A percentile compares a stretch with the other conserved stretches of the same genome.
Evolutionary conservation across 2,329 filamentous ascomycete species (phyloP).

Genomic region (Aspergillus persii): DNA sequence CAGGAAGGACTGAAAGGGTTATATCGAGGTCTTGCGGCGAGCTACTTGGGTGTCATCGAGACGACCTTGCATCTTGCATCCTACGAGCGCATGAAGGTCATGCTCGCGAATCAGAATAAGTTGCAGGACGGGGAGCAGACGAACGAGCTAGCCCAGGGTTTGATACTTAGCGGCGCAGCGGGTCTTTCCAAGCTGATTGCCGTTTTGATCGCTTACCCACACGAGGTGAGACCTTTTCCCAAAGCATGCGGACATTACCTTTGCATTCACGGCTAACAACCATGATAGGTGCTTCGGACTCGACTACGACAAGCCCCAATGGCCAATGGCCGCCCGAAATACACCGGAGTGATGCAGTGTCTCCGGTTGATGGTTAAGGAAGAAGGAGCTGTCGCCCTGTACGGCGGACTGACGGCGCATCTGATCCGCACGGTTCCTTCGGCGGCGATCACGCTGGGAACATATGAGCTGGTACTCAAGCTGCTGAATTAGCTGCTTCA

Average conservation of each 20-base stretch:
- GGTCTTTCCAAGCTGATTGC: slow-evolving; percentile 35
- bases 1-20: slow-evolving; percentile 83
- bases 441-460: slow-evolving; percentile 37
- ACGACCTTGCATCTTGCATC: slow-evolving; percentile 36
- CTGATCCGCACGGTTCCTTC: slow-evolving; percentile 36
- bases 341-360: slow-evolving; percentile 36
- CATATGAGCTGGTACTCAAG: slow-evolving; percentile 38
- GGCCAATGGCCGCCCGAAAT: slow-evolving; percentile 34
- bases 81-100: slow-evolving; percentile 36
- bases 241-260: neutral
- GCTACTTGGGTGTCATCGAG: slow-evolving; percentile 37
- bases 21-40: slow-evolving; percentile 86
- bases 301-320: slow-evolving; percentile 36
- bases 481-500: slow-evolving; percentile 9
- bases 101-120: slow-evolving; percentile 18
- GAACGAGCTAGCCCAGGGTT: slow-evolving; percentile 16
- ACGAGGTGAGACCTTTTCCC: slow-evolving; percentile 26
- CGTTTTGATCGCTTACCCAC: slow-evolving; percentile 34
- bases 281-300: slow-evolving; percentile 33
- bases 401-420: slow-evolving; percentile 37
- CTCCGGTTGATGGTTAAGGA: slow-evolving; percentile 34
- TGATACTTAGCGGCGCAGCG: slow-evolving; percentile 30
- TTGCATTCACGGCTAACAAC: neutral
- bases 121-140: slow-evolving; percentile 11
- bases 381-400: slow-evolving; percentile 36